phyloP scores from a whole-genome alignment of 2,329 filamentous ascomycete species.

The Aspergillus carbonarius region DNA sequence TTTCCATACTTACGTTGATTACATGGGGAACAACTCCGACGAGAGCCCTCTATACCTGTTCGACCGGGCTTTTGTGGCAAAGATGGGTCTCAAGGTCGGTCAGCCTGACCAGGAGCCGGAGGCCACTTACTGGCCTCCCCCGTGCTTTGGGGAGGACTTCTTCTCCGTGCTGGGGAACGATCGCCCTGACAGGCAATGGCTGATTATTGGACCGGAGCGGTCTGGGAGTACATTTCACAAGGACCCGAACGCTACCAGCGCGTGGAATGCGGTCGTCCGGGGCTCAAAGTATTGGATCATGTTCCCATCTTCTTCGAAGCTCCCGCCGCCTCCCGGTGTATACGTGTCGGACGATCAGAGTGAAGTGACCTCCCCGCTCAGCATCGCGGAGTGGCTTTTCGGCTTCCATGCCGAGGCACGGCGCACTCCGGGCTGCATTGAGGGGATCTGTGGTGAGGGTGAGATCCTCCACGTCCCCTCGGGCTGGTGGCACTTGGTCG shows the following conservation, averaged over 20 bases:
- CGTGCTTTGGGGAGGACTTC: slow-evolving; percentile 82
- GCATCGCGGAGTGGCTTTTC: slow-evolving; percentile 94
- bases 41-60: slow-evolving; percentile 94
- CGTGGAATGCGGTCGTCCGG: slow-evolving; percentile 91
- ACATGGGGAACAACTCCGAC: slow-evolving; percentile 76
- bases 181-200: slow-evolving; percentile 85
- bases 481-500: slow-evolving; percentile 95
- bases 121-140: slow-evolving; percentile 72
- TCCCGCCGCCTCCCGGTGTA: slow-evolving; percentile 77
- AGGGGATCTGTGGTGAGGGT: slow-evolving; percentile 79
- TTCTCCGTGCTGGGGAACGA: slow-evolving; percentile 76
- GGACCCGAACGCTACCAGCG: slow-evolving; percentile 66
- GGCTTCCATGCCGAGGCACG: slow-evolving; percentile 85
- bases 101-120: slow-evolving; percentile 38
- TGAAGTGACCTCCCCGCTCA: slow-evolving; percentile 89
- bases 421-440: slow-evolving; percentile 70
- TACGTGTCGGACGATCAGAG: slow-evolving; percentile 86
- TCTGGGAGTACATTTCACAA: slow-evolving; percentile 97
- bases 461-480: slow-evolving; percentile 91
- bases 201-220: slow-evolving; percentile 82
- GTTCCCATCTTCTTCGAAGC: slow-evolving; percentile 70
- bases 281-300: slow-evolving; percentile 98
- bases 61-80: slow-evolving; percentile 80
- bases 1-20: slow-evolving; percentile 74
- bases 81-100: slow-evolving; percentile 72